A percentile compares a stretch with the other conserved stretches of the same genome.
phyloP scores from a whole-genome alignment of 352 stramenopile species.

The Pythium rhizo-oryzae region DNA sequence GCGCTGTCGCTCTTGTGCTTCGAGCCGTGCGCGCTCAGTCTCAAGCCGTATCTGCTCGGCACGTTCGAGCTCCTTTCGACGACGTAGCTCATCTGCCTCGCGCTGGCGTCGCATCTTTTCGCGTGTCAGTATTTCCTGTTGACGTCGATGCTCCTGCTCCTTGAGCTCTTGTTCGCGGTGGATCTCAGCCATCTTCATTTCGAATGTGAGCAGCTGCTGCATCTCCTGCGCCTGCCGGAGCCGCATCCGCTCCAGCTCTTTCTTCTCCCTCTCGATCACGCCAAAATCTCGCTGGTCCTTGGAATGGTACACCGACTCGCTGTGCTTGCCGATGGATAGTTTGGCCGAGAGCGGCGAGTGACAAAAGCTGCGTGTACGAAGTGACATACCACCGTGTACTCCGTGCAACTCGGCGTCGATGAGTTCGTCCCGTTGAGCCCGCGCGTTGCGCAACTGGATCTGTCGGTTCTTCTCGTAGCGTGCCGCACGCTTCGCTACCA shows the following conservation, averaged over 20 bases:
- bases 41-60: slow-evolving; percentile 53
- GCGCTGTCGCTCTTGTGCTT: slow-evolving; percentile 46
- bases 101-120: slow-evolving; percentile 48
- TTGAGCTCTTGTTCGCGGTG: slow-evolving; percentile 54
- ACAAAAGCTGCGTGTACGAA: slow-evolving; percentile 54
- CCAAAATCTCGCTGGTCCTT: slow-evolving; percentile 41
- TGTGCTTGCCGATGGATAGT: slow-evolving; percentile 31
- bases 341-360: slow-evolving; percentile 47
- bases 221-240: slow-evolving; percentile 66
- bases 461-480: slow-evolving; percentile 65
- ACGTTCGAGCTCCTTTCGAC: slow-evolving; percentile 54
- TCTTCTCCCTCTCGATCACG: slow-evolving; percentile 68
- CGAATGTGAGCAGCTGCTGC: slow-evolving; percentile 73
- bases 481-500: slow-evolving; percentile 58
- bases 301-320: slow-evolving; percentile 22
- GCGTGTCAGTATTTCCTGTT: slow-evolving; percentile 44
- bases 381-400: slow-evolving; percentile 52
- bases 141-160: slow-evolving; percentile 49
- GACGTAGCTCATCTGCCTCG: slow-evolving; percentile 53
- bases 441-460: slow-evolving; percentile 51
- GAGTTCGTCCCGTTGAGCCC: slow-evolving; percentile 54
- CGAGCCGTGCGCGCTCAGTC: slow-evolving; percentile 40
- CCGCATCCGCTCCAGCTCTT: slow-evolving; percentile 71
- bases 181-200: slow-evolving; percentile 63
- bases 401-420: slow-evolving; percentile 54